Conservation (phyloP, 1,284 basidiomycete genomes). For the Fistulinella cinereoalba region DNA sequence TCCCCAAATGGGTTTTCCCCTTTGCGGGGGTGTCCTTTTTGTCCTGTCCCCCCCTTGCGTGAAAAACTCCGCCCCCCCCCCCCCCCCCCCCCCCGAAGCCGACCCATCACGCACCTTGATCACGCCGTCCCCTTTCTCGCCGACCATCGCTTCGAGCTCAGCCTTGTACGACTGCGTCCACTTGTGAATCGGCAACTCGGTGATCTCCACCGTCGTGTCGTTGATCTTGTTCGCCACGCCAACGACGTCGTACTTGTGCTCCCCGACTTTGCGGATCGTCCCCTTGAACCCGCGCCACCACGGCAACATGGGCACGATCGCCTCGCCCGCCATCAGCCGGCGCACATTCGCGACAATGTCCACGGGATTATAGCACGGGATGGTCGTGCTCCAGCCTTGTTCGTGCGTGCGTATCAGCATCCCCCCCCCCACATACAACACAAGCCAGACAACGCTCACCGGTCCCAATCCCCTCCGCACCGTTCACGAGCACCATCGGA, state of each 20-base stretch:
- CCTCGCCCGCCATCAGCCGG: slow-evolving; percentile 85
- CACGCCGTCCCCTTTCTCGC: slow-evolving; percentile 66
- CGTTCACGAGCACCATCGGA: slow-evolving; percentile 91
- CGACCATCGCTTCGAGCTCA: slow-evolving; percentile 78
- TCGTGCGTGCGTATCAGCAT: no score
- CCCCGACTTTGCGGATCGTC: slow-evolving; percentile 74
- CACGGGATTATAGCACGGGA: slow-evolving; percentile 92
- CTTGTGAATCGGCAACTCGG: slow-evolving; percentile 91
- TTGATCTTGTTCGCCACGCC: slow-evolving; percentile 79
- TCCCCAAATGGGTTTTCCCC: no score
- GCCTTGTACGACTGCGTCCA: slow-evolving; percentile 96
- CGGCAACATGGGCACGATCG: slow-evolving; percentile 82
- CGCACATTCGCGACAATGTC: slow-evolving; percentile 91
- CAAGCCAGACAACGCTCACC: slow-evolving; percentile 45
- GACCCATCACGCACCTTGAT: no score
- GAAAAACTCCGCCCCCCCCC: no score
- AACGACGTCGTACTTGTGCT: slow-evolving; percentile 85
- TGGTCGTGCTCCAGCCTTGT: slow-evolving; percentile 93
- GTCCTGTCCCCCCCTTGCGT: no score
- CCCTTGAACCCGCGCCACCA: slow-evolving; percentile 99
- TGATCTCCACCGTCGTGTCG: slow-evolving; percentile 91
- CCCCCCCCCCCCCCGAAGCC: no score
- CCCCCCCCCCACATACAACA: no score
- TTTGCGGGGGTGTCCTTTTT: no score
- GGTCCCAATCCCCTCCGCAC: slow-evolving; percentile 97